A percentile compares a stretch with the other conserved stretches of the same genome.
These are phyloP conservation scores for Fomes fomentarius DNA, from an alignment of 1,284 basidiomycete genomes.

Conservation along the genomic window DNA sequence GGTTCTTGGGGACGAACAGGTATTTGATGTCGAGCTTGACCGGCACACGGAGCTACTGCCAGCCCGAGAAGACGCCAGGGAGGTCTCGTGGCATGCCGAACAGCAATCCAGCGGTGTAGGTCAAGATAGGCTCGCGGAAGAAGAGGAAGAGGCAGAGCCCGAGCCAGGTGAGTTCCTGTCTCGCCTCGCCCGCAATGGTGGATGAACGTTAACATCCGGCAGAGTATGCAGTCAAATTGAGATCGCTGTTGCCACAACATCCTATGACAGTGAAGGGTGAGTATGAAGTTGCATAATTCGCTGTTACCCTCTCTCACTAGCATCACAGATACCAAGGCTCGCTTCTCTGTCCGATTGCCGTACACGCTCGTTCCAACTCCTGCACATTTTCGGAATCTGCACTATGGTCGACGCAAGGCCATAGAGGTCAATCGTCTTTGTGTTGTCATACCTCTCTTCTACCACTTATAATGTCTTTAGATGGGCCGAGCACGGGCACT, in stretches of 20 bases:
- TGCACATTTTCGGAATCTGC: slow-evolving; percentile 48
- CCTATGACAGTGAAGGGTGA: slow-evolving; percentile 66
- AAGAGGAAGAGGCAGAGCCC: slow-evolving; percentile 16
- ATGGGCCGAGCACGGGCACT: slow-evolving; percentile 63
- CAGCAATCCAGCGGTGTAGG: neutral
- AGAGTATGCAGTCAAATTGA: slow-evolving; percentile 48
- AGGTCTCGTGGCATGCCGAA: slow-evolving; percentile 28
- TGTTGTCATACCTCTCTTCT: neutral
- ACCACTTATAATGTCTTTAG: slow-evolving; percentile 37
- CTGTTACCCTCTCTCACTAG: neutral
- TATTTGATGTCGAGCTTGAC: slow-evolving; percentile 73
- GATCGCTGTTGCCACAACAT: slow-evolving; percentile 49
- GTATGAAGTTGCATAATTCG: slow-evolving; percentile 11
- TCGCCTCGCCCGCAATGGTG: neutral
- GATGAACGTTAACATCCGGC: neutral
- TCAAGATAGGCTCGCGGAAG: neutral
- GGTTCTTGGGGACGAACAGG: slow-evolving; percentile 67
- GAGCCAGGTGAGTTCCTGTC: slow-evolving; percentile 21
- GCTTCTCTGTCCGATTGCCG: slow-evolving; percentile 41
- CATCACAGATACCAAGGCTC: slow-evolving; percentile 43
- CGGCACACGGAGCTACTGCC: slow-evolving; percentile 58
- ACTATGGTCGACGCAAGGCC: slow-evolving; percentile 66
- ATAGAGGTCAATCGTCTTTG: slow-evolving; percentile 54
- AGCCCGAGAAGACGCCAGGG: slow-evolving; percentile 25
- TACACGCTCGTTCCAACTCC: slow-evolving; percentile 56